Percentiles rank a stretch among this genome's conserved stretches.
phyloP scores from a whole-genome alignment of 352 stramenopile genomes.

The Globisporangium lucens region DNA sequence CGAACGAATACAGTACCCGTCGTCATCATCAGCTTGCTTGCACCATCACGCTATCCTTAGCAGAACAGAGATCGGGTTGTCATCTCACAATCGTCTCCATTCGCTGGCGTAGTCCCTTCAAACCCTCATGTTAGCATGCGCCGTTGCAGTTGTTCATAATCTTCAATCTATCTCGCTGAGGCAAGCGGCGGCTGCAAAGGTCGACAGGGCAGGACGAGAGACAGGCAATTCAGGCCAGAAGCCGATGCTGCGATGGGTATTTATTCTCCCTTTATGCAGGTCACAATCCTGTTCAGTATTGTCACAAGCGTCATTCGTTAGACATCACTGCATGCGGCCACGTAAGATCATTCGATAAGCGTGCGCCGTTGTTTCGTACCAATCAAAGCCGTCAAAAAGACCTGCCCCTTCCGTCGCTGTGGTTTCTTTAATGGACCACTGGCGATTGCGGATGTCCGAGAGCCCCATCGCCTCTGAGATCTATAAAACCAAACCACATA shows the following conservation, averaged over 20 bases:
- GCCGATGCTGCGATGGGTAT: background rate
- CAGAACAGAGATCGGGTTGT: background rate
- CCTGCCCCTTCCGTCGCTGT: slow-evolving; percentile 97
- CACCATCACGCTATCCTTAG: background rate
- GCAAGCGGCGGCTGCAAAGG: background rate
- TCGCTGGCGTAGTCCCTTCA: background rate
- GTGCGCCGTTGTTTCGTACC: slow-evolving; percentile 44
- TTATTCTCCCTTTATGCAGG: slow-evolving; percentile 88
- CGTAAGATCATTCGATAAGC: background rate
- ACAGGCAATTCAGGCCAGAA: background rate
- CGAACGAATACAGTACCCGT: background rate
- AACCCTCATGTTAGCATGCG: background rate
- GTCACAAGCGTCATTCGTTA: background rate
- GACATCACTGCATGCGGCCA: background rate
- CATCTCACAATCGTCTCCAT: background rate
- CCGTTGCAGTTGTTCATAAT: background rate
- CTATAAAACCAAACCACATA: slow-evolving; percentile 32
- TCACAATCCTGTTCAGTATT: slow-evolving; percentile 68
- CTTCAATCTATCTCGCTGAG: background rate
- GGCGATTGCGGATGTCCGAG: slow-evolving; percentile 97
- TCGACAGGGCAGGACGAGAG: background rate
- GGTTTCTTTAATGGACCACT: slow-evolving; percentile 99
- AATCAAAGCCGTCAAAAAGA: slow-evolving; percentile 99
- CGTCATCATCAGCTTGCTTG: background rate
- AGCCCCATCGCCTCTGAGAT: slow-evolving; percentile 98